phyloP scores from a whole-genome alignment of 2,329 filamentous ascomycete genomes.

The Penicillium occitanis region DNA sequence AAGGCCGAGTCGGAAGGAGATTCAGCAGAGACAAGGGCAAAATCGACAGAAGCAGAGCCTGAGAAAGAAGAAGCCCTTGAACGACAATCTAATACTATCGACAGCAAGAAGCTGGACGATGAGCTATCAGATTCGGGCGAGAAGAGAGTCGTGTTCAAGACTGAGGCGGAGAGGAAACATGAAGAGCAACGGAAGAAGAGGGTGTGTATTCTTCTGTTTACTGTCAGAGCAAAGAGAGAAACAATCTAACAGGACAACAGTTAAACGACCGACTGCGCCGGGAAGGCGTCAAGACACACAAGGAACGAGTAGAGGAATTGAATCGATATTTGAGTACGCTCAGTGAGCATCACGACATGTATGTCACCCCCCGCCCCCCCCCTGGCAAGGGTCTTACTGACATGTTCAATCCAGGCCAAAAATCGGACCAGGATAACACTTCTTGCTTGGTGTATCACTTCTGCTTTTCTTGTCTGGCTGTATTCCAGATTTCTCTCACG shows the following conservation, averaged over 20 bases:
- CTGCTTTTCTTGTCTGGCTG: background rate
- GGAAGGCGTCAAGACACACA: conserved; percentile 92
- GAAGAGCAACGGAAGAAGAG: conserved; percentile 79
- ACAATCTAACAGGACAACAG: conserved; percentile 48
- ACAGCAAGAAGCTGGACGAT: background rate
- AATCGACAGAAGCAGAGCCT: background rate
- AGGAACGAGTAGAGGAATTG: conserved; percentile 91
- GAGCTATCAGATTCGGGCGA: conserved; percentile 25
- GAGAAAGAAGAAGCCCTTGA: conserved; percentile 21
- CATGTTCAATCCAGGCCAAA: conserved; percentile 25
- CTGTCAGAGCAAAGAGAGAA: background rate
- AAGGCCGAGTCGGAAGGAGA: conserved; percentile 24
- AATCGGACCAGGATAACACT: conserved; percentile 38
- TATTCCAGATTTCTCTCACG: background rate
- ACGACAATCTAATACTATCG: conserved; percentile 12
- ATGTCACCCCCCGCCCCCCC: conserved; percentile 28
- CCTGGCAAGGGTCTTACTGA: background rate
- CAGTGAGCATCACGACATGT: conserved; percentile 98
- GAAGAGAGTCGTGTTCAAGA: conserved; percentile 59
- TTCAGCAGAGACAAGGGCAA: background rate
- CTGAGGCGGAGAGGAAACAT: conserved; percentile 76
- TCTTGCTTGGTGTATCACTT: background rate
- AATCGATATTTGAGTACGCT: conserved; percentile 90
- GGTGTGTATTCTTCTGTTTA: conserved; percentile 52
- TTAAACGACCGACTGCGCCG: conserved; percentile 77